A percentile compares a stretch with the other conserved stretches of the same genome.
These are phyloP conservation scores for Penicillium brevicompactum DNA, from an alignment of 2,329 filamentous ascomycete genomes.

Conservation along the genomic window DNA sequence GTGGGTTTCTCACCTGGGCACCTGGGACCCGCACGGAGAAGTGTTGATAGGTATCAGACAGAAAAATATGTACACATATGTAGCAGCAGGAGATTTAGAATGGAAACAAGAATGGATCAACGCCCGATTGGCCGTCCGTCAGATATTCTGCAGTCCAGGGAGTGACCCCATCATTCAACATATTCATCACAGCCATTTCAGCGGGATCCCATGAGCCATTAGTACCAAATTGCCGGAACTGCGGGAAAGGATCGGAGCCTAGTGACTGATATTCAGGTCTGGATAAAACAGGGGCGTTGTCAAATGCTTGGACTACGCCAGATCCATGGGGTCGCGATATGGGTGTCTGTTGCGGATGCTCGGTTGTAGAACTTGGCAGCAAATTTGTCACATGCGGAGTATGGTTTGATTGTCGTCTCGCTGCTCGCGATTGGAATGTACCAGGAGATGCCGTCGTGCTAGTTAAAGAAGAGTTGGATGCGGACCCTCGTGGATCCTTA, in stretches of 20 bases:
- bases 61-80: neutral
- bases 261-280: neutral
- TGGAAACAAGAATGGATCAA: conserved; percentile 17
- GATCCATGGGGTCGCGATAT: neutral
- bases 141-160: conserved; percentile 19
- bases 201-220: conserved; percentile 11
- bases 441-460: conserved; percentile 2
- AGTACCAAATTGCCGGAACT: neutral
- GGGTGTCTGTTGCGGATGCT: neutral
- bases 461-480: conserved; percentile 7
- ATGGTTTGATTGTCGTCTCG: neutral
- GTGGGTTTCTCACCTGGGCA: no score
- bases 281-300: neutral
- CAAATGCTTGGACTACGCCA: neutral
- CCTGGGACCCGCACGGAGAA: no score
- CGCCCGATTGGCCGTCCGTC: conserved; percentile 16
- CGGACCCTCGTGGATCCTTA: conserved; percentile 10
- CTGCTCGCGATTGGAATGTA: neutral
- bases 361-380: neutral
- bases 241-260: neutral
- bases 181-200: conserved; percentile 15
- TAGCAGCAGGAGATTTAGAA: neutral
- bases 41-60: neutral
- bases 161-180: conserved; percentile 13
- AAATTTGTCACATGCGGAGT: neutral